phyloP scores from a whole-genome alignment of 306 rosid genomes.

The Prunus armeniaca region DNA sequence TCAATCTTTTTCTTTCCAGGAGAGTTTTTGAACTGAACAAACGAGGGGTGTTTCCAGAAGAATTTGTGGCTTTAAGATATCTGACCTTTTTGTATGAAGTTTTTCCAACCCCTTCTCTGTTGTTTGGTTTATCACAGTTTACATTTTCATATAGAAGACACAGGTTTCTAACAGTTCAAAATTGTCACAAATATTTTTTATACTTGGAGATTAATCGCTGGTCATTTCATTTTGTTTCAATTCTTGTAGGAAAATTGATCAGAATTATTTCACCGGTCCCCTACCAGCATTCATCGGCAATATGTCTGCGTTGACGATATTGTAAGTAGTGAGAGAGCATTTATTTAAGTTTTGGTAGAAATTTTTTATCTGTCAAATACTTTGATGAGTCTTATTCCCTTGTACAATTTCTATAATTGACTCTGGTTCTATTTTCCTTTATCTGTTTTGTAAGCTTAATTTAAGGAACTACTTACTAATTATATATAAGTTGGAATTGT shows the following conservation, averaged over 20 bases:
- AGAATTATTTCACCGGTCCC: constrained; percentile 23
- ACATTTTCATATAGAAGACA: too few relatives aligned
- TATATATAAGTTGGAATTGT: too few relatives aligned
- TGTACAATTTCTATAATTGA: too few relatives aligned
- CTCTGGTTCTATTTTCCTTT: too few relatives aligned
- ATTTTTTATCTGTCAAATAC: background rate
- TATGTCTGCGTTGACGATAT: background rate
- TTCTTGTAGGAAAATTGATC: constrained; percentile 22
- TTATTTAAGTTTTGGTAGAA: background rate
- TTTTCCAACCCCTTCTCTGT: background rate
- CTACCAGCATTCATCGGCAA: constrained; percentile 25
- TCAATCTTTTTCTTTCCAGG: constrained; percentile 9
- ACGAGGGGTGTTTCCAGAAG: constrained; percentile 12
- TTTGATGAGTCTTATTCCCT: background rate
- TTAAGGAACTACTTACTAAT: too few relatives aligned
- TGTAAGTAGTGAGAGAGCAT: constrained; percentile 16
- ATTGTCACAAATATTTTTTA: background rate
- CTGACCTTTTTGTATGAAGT: constrained; percentile 18
- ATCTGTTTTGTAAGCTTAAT: too few relatives aligned
- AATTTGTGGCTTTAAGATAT: constrained; percentile 10
- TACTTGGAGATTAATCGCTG: background rate
- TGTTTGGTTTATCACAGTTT: background rate
- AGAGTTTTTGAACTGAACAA: constrained; percentile 7
- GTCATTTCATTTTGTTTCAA: background rate
- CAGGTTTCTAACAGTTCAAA: too few relatives aligned